A percentile compares a stretch with the other conserved stretches of the same genome.
Evolutionary conservation across 768 basidiomycete genomes (phyloP).

Genomic region (Mycena alexandri): DNA sequence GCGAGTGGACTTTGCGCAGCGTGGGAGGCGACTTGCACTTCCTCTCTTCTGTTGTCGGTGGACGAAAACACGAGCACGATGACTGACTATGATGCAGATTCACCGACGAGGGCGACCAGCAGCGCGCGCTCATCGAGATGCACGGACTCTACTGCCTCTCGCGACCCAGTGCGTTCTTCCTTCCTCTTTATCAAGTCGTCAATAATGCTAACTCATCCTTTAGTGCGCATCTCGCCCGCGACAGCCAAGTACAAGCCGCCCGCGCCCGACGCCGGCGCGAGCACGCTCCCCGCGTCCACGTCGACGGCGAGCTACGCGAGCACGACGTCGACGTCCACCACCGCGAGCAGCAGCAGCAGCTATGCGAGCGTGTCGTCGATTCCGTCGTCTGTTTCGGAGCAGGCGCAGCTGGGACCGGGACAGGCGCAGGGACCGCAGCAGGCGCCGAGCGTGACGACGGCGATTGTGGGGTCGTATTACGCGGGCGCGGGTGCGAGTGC

Average conservation of each 20-base stretch:
- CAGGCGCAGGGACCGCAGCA: constrained; percentile 39
- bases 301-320: neutral
- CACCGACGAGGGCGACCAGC: constrained; percentile 89
- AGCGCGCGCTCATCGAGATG: constrained; percentile 92
- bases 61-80: no score
- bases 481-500: neutral
- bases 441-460: constrained; percentile 71
- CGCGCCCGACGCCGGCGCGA: constrained; percentile 41
- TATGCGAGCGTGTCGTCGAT: neutral
- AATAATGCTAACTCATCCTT: no score
- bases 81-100: no score
- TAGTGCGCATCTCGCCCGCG: constrained; percentile 92
- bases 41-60: no score
- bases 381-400: constrained; percentile 10
- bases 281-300: constrained; percentile 44
- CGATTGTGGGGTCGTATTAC: constrained; percentile 64
- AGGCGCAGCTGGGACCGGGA: constrained; percentile 43
- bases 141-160: constrained; percentile 91
- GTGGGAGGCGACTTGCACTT: no score
- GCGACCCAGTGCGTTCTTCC: constrained; percentile 77
- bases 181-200: no score
- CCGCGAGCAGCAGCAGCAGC: no score
- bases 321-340: neutral
- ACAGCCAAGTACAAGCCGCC: constrained; percentile 88
- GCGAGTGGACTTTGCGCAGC: no score